Conservation (phyloP, 108 stramenopile genomes). For the Chaetoceros tenuissimus region DNA sequence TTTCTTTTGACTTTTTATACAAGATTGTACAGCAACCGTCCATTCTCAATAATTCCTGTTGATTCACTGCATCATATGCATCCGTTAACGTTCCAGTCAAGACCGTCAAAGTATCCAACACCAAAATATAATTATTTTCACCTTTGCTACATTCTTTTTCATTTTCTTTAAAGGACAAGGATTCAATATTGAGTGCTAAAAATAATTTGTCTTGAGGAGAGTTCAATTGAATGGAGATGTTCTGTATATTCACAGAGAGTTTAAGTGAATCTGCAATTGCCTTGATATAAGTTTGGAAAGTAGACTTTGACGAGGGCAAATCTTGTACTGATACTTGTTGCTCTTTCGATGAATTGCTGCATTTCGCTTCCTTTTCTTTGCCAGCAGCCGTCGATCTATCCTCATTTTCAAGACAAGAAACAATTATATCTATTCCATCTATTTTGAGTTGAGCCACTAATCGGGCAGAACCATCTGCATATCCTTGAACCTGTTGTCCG, state of each 20-base stretch:
- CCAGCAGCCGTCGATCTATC: background rate
- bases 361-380: background rate
- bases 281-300: constrained; percentile 30
- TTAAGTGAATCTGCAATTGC: constrained; percentile 39
- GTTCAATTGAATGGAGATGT: no score
- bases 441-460: constrained; percentile 6
- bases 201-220: no score
- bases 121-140: no score
- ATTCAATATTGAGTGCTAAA: no score
- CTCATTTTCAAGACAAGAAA: background rate
- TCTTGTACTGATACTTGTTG: background rate
- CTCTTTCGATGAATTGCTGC: background rate
- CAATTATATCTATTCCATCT: constrained; percentile 2
- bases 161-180: no score
- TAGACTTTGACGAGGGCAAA: background rate
- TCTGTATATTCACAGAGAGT: constrained; percentile 29
- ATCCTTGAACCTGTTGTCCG: background rate
- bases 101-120: no score
- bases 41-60: no score
- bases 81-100: no score
- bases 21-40: no score
- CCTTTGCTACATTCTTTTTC: no score
- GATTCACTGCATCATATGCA: no score
- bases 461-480: background rate
- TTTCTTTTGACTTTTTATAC: no score